Conservation (phyloP, 306 rosid species). For the Pterocarpus macrocarpus region DNA sequence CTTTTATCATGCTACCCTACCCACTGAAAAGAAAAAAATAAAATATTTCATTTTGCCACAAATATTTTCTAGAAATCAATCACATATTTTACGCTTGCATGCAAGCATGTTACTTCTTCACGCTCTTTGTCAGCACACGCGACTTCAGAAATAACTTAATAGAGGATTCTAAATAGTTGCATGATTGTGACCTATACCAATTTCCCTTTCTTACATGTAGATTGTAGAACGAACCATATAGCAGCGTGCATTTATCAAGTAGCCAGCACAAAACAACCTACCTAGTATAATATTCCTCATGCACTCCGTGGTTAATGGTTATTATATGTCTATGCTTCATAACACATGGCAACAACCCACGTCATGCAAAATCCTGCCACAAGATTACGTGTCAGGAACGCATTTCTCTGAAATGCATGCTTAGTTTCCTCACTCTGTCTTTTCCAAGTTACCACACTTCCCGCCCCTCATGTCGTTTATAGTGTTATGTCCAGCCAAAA, state of each 20-base stretch:
- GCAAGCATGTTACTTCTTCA: conserved; percentile 7
- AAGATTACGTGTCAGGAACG: conserved; percentile 64
- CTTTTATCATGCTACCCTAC: too few species aligned
- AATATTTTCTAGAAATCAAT: background rate
- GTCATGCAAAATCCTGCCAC: conserved; percentile 51
- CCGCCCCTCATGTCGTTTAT: conserved; percentile 1
- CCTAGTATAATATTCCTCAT: background rate
- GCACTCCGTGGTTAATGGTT: background rate
- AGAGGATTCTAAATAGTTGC: background rate
- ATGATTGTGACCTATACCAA: conserved; percentile 39
- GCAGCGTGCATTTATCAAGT: conserved; percentile 11
- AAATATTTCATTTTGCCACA: too few species aligned
- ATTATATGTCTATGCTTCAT: too few species aligned
- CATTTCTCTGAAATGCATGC: conserved; percentile 57
- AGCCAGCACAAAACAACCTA: background rate
- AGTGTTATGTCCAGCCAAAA: conserved; percentile 42
- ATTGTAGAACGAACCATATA: conserved; percentile 5
- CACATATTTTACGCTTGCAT: conserved; percentile 19
- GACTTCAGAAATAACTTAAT: conserved; percentile 21
- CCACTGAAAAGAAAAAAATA: too few species aligned
- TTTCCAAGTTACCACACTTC: conserved; percentile 24
- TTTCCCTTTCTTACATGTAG: conserved; percentile 10
- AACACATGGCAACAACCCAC: conserved; percentile 60
- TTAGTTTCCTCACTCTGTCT: conserved; percentile 40
- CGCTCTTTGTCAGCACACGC: too few species aligned